Evolutionary conservation across 192 early-diverging fungal species (phyloP).

Genomic region (Rhizophagus prolifer): DNA sequence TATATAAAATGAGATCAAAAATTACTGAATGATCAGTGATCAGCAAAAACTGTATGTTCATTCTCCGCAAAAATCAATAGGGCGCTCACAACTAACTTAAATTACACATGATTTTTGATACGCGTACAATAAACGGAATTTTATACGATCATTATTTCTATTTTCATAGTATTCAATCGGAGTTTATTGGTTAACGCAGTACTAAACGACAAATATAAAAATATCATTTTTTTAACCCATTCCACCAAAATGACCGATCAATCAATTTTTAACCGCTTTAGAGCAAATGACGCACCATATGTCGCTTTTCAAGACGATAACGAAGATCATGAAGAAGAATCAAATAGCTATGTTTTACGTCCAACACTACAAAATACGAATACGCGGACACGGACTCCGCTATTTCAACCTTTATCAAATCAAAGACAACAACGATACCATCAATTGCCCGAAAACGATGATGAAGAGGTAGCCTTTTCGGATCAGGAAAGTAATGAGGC

Average conservation of each 20-base stretch:
- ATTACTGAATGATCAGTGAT: too few species aligned
- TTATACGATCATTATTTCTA: too few species aligned
- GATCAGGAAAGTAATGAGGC: slow-evolving; percentile 44
- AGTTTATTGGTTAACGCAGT: too few species aligned
- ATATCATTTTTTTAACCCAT: too few species aligned
- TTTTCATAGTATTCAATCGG: too few species aligned
- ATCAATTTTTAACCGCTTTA: slow-evolving; percentile 13
- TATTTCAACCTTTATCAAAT: slow-evolving; percentile 5
- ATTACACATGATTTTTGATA: too few species aligned
- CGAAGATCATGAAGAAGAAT: neutral
- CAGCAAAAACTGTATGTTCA: too few species aligned
- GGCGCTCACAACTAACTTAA: too few species aligned
- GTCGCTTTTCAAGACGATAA: slow-evolving; percentile 21
- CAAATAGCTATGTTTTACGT: slow-evolving; percentile 21
- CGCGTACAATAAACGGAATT: too few species aligned
- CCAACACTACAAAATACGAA: neutral
- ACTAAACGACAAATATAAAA: too few species aligned
- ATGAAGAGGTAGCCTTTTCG: neutral
- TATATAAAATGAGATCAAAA: too few species aligned
- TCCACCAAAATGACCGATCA: neutral
- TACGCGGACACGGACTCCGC: neutral
- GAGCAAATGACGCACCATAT: slow-evolving; percentile 18
- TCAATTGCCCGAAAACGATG: neutral
- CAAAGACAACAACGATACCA: slow-evolving; percentile 20
- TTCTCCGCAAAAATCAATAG: too few species aligned